Evolutionary conservation across 805 yeast genomes (phyloP).

Genomic region (Wickerhamiella dianesei): DNA sequence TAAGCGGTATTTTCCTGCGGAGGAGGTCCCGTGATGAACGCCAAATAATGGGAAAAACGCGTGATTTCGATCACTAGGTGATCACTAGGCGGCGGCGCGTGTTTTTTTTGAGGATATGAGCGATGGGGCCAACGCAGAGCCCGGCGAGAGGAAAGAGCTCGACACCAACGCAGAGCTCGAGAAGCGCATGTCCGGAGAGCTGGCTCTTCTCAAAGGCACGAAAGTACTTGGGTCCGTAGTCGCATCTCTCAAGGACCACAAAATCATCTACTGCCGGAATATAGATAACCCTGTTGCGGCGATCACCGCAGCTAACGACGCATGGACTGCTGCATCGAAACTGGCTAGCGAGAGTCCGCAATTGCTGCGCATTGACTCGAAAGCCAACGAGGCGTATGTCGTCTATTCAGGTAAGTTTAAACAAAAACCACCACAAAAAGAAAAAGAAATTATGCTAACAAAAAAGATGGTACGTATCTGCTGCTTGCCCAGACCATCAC

Average conservation of each 20-base stretch:
- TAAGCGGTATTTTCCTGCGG: too few relatives aligned
- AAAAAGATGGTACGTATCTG: conserved; percentile 1
- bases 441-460: neutral
- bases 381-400: conserved; percentile 4
- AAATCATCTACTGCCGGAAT: conserved; percentile 10
- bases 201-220: conserved; percentile 7
- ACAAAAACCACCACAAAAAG: neutral
- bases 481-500: neutral
- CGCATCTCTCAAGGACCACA: conserved; percentile 1
- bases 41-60: too few relatives aligned
- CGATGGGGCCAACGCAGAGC: too few relatives aligned
- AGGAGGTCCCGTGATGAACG: too few relatives aligned
- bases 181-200: conserved; percentile 11
- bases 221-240: conserved; percentile 8
- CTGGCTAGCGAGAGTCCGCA: conserved; percentile 2
- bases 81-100: too few relatives aligned
- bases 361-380: conserved; percentile 4
- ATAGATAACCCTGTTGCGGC: conserved; percentile 17
- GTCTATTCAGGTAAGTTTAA: conserved; percentile 17
- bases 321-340: conserved; percentile 4
- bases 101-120: too few relatives aligned
- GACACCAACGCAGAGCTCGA: neutral
- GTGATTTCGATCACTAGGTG: too few relatives aligned
- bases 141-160: too few relatives aligned
- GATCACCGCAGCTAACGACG: conserved; percentile 5